Percentiles rank a stretch among this genome's conserved stretches.
Conservation (phyloP, 2,329 filamentous ascomycete genomes). For the Leptographium flavum region DNA sequence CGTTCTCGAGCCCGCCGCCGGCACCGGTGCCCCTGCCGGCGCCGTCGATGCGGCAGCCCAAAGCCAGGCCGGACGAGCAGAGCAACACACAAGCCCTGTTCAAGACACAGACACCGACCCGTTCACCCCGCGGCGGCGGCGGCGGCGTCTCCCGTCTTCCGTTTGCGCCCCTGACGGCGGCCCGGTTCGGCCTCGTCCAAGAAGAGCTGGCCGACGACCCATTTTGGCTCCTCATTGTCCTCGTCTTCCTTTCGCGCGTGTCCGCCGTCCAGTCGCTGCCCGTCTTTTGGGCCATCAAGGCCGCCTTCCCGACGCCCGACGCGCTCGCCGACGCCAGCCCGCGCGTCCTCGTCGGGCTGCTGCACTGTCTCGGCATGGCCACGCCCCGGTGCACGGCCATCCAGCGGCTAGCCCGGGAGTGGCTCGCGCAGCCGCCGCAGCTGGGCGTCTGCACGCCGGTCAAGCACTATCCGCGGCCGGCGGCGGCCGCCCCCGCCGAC, state of each 20-base stretch:
- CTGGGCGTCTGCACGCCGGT: constrained; percentile 40
- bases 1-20: background rate
- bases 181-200: constrained; percentile 67
- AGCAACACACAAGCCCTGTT: constrained; percentile 14
- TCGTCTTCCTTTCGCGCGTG: constrained; percentile 76
- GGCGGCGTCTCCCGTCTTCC: constrained; percentile 41
- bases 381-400: constrained; percentile 52
- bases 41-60: background rate
- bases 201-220: constrained; percentile 62
- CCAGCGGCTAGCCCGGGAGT: constrained; percentile 55
- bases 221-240: constrained; percentile 68
- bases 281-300: constrained; percentile 54
- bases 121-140: constrained; percentile 27
- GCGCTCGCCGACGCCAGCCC: constrained; percentile 44
- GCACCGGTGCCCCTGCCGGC: background rate
- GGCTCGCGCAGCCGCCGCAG: constrained; percentile 48
- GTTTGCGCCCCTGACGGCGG: constrained; percentile 51
- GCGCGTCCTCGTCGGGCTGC: constrained; percentile 42
- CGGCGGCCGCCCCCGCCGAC: constrained; percentile 16
- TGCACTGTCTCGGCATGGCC: constrained; percentile 58
- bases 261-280: constrained; percentile 62
- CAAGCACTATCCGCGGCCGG: constrained; percentile 26
- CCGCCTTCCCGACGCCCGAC: constrained; percentile 50
- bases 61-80: background rate
- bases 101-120: constrained; percentile 6